These are phyloP conservation scores for Eruca vesicaria DNA, from an alignment of 441 rosid species.

Conservation along the genomic window DNA sequence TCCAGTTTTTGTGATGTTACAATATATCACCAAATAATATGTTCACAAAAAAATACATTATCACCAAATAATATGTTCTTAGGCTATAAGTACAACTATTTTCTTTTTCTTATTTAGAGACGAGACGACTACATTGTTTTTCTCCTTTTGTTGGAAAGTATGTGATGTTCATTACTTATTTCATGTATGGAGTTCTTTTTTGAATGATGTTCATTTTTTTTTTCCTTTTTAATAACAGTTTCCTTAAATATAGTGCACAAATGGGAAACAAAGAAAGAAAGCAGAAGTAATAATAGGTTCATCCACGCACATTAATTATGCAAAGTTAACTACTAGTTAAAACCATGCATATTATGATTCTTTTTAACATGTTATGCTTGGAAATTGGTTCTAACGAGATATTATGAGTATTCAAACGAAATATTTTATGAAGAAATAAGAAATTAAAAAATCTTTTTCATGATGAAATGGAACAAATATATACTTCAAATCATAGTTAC, in stretches of 20 bases:
- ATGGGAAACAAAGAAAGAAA: not conserved
- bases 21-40: not conserved
- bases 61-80: not conserved
- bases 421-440: not conserved
- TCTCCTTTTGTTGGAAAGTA: not conserved
- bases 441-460: not conserved
- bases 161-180: not conserved
- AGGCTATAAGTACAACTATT: not conserved
- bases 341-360: slow-evolving; percentile 23
- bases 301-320: not conserved
- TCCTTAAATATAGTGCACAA: not conserved
- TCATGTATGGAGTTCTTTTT: not conserved
- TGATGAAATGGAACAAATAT: slow-evolving; percentile 5
- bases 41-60: too few relatives aligned
- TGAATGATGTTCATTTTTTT: not conserved
- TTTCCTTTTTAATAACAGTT: not conserved
- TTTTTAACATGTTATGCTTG: not conserved
- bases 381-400: not conserved
- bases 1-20: not conserved
- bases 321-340: slow-evolving; percentile 12
- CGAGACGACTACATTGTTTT: not conserved
- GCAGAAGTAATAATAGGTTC: slow-evolving; percentile 13
- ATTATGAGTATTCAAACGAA: slow-evolving; percentile 1
- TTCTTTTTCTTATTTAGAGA: not conserved
- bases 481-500: slow-evolving; percentile 11